These are phyloP conservation scores for Cladosporium colombiae DNA, from an alignment of 2,329 filamentous ascomycete genomes.

Conservation along the genomic window DNA sequence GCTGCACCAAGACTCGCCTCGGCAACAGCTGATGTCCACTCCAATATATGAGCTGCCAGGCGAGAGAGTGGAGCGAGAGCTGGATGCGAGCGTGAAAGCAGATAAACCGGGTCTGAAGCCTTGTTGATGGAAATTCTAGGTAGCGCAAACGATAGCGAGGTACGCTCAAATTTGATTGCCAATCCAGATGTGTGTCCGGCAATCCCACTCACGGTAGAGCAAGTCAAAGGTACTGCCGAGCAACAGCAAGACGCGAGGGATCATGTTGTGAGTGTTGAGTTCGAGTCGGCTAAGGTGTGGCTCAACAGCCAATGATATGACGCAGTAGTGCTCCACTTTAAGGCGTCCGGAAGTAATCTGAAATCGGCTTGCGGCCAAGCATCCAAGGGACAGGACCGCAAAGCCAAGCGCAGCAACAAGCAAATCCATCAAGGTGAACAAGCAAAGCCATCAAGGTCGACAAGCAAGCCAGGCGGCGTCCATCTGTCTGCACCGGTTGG, in stretches of 20 bases:
- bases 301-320: neutral
- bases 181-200: neutral
- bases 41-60: constrained; percentile 14
- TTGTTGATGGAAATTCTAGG: neutral
- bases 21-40: constrained; percentile 17
- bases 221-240: neutral
- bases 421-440: constrained; percentile 3
- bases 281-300: neutral
- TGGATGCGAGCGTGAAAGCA: constrained; percentile 1
- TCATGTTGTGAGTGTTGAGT: neutral
- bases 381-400: neutral
- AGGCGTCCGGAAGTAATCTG: neutral
- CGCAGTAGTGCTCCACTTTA: neutral
- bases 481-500: neutral
- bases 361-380: neutral
- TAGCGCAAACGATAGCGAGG: neutral
- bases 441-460: neutral
- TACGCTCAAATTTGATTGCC: neutral
- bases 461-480: neutral
- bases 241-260: neutral
- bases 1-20: constrained; percentile 9
- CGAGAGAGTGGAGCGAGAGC: neutral
- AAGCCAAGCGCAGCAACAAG: constrained; percentile 3
- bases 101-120: neutral
- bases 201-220: neutral